A percentile compares a stretch with the other conserved stretches of the same genome.
Conservation (phyloP, 768 basidiomycete species). For the Pleurotus ostreatus region DNA sequence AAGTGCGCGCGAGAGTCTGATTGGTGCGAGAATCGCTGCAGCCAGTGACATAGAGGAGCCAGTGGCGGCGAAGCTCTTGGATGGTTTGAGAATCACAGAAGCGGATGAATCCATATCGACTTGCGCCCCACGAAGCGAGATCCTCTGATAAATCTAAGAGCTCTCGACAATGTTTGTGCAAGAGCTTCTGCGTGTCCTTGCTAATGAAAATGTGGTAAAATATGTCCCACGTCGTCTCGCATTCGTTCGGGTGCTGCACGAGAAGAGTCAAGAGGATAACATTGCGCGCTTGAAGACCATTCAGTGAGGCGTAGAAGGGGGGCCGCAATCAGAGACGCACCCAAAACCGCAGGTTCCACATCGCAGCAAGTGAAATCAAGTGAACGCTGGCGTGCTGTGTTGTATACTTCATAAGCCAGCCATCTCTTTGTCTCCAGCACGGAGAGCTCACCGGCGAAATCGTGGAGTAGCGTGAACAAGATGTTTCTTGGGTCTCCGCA, state of each 20-base stretch:
- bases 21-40: neutral
- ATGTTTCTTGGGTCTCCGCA: conserved; percentile 49
- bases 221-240: conserved; percentile 26
- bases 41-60: conserved; percentile 21
- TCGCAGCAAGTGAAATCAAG: conserved; percentile 37
- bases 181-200: conserved; percentile 15
- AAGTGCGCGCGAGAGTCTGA: neutral
- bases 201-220: conserved; percentile 33
- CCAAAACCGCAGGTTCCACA: conserved; percentile 31
- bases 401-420: conserved; percentile 11
- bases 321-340: conserved; percentile 15
- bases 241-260: conserved; percentile 16
- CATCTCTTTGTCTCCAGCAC: neutral
- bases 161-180: conserved; percentile 25
- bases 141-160: conserved; percentile 19
- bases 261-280: conserved; percentile 31
- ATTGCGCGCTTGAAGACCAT: conserved; percentile 26
- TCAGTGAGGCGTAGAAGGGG: neutral
- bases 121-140: conserved; percentile 22
- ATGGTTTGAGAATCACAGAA: conserved; percentile 27
- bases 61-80: conserved; percentile 25
- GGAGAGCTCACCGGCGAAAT: conserved; percentile 8
- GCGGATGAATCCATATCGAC: conserved; percentile 24
- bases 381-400: conserved; percentile 11
- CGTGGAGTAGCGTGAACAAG: conserved; percentile 33